These are phyloP conservation scores for Lojkania enalia DNA, from an alignment of 2,329 filamentous ascomycete species.

Conservation along the genomic window DNA sequence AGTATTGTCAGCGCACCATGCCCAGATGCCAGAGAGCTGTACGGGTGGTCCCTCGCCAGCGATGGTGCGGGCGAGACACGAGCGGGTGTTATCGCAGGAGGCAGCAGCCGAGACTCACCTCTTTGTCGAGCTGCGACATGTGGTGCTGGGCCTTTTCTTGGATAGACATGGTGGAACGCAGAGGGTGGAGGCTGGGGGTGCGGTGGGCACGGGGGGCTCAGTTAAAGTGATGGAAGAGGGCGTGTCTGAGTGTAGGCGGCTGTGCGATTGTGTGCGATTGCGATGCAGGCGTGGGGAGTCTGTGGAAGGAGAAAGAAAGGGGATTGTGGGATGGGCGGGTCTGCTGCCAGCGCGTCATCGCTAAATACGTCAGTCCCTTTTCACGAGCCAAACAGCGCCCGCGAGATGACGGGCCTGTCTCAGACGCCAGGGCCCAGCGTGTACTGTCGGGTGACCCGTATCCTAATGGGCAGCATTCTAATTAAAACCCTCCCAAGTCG, in stretches of 20 bases:
- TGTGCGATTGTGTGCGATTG: conserved; percentile 10
- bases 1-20: conserved; percentile 24
- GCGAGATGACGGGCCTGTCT: conserved; percentile 3
- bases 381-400: conserved; percentile 33
- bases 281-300: conserved; percentile 8
- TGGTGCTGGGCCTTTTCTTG: conserved; percentile 78
- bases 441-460: no score
- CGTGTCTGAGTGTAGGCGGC: conserved; percentile 10
- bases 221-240: conserved; percentile 7
- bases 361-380: conserved; percentile 40
- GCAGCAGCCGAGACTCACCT: conserved; percentile 59
- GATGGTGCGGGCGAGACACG: neutral
- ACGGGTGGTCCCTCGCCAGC: neutral
- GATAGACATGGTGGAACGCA: conserved; percentile 69
- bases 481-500: no score
- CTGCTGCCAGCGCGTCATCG: conserved; percentile 41
- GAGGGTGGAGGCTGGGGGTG: conserved; percentile 7
- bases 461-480: no score
- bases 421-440: no score
- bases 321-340: conserved; percentile 34
- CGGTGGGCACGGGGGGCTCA: conserved; percentile 1
- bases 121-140: conserved; percentile 78
- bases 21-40: neutral
- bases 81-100: neutral
- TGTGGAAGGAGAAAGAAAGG: conserved; percentile 16